phyloP scores from a whole-genome alignment of 176 grass and related monocot genomes.

The Rhynchospora tenuis region DNA sequence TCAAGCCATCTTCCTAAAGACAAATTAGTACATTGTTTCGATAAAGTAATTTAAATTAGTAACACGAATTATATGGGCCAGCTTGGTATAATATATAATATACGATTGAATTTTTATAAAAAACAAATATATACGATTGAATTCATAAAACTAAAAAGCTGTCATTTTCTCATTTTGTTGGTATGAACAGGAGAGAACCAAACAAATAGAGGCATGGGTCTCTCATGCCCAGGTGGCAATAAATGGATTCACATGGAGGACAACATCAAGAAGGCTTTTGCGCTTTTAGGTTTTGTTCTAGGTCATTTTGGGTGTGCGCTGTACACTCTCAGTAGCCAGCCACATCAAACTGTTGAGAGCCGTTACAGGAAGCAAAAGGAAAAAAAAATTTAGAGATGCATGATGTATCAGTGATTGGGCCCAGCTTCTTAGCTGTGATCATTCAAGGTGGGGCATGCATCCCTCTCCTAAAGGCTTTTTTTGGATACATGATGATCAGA shows the following conservation, averaged over 20 bases:
- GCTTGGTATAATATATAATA: not conserved
- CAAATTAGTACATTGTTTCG: no score
- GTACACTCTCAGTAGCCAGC: not conserved
- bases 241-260: conserved; percentile 24
- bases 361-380: conserved; percentile 3
- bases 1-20: no score
- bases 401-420: conserved; percentile 10
- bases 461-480: conserved; percentile 15
- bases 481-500: not conserved
- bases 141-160: not conserved
- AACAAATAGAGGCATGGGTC: not conserved
- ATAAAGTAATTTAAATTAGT: no score
- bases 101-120: no score
- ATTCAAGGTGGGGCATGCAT: not conserved
- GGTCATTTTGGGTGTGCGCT: conserved; percentile 22
- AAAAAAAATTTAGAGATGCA: not conserved
- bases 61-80: not conserved
- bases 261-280: conserved; percentile 18
- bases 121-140: not conserved
- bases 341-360: not conserved
- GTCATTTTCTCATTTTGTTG: conserved; percentile 1
- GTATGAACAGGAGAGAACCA: not conserved
- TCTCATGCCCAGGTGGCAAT: conserved; percentile 15
- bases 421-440: conserved; percentile 17
- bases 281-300: conserved; percentile 21